Evolutionary conservation across 495 filamentous ascomycete species (phyloP).

Genomic region (Lasiosphaeria miniovina): DNA sequence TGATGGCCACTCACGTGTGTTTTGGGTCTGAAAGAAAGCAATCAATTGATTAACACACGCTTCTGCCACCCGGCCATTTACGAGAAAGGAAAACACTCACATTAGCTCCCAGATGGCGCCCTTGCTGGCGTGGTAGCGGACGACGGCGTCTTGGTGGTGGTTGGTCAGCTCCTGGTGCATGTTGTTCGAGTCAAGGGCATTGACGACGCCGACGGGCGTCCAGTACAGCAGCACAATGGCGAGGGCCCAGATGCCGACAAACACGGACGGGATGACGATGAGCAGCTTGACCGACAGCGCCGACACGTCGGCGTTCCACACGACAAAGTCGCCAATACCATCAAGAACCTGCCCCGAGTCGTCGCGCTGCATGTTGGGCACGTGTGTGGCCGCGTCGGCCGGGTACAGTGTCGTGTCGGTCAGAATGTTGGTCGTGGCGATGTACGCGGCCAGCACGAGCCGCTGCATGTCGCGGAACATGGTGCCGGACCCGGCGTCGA

Average conservation of each 20-base stretch:
- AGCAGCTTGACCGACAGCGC: conserved; percentile 31
- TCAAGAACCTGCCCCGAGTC: conserved; percentile 9
- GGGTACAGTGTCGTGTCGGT: conserved; percentile 31
- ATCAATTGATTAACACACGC: too few species aligned
- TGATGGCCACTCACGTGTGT: too few species aligned
- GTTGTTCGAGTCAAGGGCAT: neutral
- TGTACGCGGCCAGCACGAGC: conserved; percentile 31
- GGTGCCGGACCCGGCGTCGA: conserved; percentile 32
- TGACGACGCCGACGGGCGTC: conserved; percentile 5
- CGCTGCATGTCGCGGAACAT: conserved; percentile 30
- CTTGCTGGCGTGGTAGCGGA: neutral
- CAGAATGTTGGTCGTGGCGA: conserved; percentile 32
- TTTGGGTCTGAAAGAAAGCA: too few species aligned
- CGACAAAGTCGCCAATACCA: conserved; percentile 33
- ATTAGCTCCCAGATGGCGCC: neutral
- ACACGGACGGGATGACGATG: conserved; percentile 30
- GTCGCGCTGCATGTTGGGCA: conserved; percentile 19
- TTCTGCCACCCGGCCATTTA: too few species aligned
- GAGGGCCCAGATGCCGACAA: conserved; percentile 20
- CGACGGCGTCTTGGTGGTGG: neutral
- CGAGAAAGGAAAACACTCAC: neutral
- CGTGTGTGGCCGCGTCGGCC: neutral
- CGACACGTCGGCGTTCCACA: conserved; percentile 31
- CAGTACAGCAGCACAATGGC: conserved; percentile 4
- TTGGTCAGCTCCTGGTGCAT: conserved; percentile 1